Evolutionary conservation across 352 stramenopile species (phyloP), one percentile per base, ranked within the genome.

Genomic region (Lagenidium sp.): DNA sequence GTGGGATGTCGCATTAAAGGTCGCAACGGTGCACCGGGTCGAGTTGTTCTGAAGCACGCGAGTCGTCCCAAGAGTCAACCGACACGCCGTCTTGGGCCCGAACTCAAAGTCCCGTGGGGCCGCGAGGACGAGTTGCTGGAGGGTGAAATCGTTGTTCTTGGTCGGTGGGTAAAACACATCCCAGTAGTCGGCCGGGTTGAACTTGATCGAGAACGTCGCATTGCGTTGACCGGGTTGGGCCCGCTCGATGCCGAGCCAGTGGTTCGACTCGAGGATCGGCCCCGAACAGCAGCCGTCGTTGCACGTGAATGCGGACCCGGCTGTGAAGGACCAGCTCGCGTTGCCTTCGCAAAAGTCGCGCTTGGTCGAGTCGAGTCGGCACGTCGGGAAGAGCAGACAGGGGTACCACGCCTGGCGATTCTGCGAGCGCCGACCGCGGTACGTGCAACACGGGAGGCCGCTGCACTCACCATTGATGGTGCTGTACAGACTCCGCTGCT

Each of bases 341-440:
- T 74, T 45, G 6, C 57, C 53, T 19, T 65, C 63, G 50, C 76
- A 90, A 29, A 88, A 87, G 19, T 57, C 46, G 38, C 76, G 59
- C 40, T 84, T 86, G 44, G 64, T 75, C 1, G 53, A 55, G 60
- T 90, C 69, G 31, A 73, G 73, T 40, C 77, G 60, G 44, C 81
- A 94, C 30, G 71, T 77, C 22, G 79, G 69, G 59, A 90, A 94
- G 4, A 77, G 55, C 42, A 90, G 45, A 41, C 81, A 94, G 48
- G 81, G 81, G 50, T 83, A 90, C 81, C 81, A 94, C 26, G 73
- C 64, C 38, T 82, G 64, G 30, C 69, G 65, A 34, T 82, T 80
- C 56, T 86, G 75, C n/a, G 74, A 44, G 13, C 18, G 36, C 0
- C 53, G 53, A 5, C 38, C 46, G 48, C 72, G 72, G 46, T 85